phyloP scores from a whole-genome alignment of 1,284 basidiomycete genomes.

The Mycena sp. region DNA sequence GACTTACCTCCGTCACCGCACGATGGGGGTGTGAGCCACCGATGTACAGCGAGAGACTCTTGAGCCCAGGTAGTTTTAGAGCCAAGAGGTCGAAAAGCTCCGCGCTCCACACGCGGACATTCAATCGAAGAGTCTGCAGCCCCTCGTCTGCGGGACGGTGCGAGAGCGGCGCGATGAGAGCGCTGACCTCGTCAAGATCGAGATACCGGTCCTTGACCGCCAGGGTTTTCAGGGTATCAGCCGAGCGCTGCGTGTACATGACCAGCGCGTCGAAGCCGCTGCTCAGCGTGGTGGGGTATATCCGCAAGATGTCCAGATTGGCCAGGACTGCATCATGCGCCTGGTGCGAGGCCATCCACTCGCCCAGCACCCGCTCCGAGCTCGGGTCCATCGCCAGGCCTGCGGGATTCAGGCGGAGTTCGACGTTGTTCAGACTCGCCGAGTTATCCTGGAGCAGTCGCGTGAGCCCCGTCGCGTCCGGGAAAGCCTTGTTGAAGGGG shows the following conservation, averaged over 20 bases:
- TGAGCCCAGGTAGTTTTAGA: conserved; percentile 40
- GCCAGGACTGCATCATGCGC: conserved; percentile 32
- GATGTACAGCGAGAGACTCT: conserved; percentile 43
- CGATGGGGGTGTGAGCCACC: conserved; percentile 31
- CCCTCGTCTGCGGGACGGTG: conserved; percentile 25
- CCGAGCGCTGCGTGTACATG: conserved; percentile 40
- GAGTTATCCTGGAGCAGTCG: conserved; percentile 42
- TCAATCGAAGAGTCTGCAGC: conserved; percentile 44
- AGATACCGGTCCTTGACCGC: conserved; percentile 52
- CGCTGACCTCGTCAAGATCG: conserved; percentile 39
- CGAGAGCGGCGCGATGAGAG: conserved; percentile 38
- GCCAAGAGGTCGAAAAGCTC: conserved; percentile 47
- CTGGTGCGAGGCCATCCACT: conserved; percentile 42
- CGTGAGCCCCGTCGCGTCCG: conserved; percentile 46
- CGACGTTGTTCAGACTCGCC: conserved; percentile 42
- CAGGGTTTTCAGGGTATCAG: conserved; percentile 43
- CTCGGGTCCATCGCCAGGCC: conserved; percentile 40
- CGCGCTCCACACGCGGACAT: conserved; percentile 43
- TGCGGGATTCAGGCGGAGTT: conserved; percentile 49
- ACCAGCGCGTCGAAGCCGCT: conserved; percentile 45
- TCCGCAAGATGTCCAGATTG: conserved; percentile 44
- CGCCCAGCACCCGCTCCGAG: conserved; percentile 40
- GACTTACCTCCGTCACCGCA: conserved; percentile 15
- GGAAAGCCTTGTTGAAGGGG: conserved; percentile 50
- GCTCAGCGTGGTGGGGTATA: conserved; percentile 49